phyloP scores from a whole-genome alignment of 495 filamentous ascomycete species.

The Acidomyces sp. region DNA sequence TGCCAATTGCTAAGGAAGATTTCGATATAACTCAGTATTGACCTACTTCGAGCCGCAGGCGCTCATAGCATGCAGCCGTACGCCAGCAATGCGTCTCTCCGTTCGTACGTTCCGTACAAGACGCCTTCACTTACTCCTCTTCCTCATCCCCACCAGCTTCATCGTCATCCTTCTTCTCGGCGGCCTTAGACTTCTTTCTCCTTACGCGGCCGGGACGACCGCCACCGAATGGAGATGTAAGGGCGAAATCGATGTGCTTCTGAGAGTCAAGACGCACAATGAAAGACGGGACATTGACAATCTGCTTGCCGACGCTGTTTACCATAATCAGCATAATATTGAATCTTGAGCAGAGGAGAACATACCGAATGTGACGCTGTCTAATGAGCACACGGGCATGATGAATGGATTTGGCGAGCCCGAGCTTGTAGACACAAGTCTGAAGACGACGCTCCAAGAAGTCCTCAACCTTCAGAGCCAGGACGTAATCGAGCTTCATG shows the following conservation, averaged over 20 bases:
- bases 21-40: too few relatives aligned
- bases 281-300: conserved; percentile 99
- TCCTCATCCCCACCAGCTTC: conserved; percentile 87
- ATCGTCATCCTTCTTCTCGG: conserved; percentile 74
- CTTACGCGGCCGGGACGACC: conserved; percentile 90
- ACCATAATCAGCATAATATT: not conserved
- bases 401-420: conserved; percentile 98
- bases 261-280: conserved; percentile 98
- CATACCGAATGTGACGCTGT: conserved; percentile 90
- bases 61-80: too few relatives aligned
- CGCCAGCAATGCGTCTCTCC: too few relatives aligned
- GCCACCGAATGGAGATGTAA: conserved; percentile 94
- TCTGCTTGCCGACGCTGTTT: conserved; percentile 88
- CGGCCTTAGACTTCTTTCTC: conserved; percentile 98
- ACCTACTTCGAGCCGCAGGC: too few relatives aligned
- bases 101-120: too few relatives aligned
- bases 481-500: conserved; percentile 99
- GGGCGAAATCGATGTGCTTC: conserved; percentile 99
- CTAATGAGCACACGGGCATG: conserved; percentile 98
- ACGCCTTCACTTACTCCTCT: too few relatives aligned
- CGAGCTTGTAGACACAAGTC: conserved; percentile 99
- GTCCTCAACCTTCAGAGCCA: conserved; percentile 94
- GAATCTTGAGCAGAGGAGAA: not conserved
- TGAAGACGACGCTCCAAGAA: conserved; percentile 99
- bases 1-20: too few relatives aligned